Percentiles rank a stretch among this genome's conserved stretches.
Evolutionary conservation across 305 asterid species (phyloP).

Genomic region (Galium porrigens): DNA sequence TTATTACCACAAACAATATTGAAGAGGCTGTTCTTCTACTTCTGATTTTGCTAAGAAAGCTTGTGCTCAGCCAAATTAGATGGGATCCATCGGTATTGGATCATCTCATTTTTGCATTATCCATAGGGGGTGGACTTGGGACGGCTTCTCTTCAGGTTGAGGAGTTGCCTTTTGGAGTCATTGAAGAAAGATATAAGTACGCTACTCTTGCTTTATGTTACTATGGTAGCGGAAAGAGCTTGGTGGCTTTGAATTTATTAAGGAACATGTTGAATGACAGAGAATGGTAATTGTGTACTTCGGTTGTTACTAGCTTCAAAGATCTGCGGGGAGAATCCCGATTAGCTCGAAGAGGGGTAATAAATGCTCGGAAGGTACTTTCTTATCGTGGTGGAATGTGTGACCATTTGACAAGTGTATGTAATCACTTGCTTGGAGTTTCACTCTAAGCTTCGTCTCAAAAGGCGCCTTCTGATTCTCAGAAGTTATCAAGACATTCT

Average conservation of each 20-base stretch:
- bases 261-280: slow-evolving; percentile 47
- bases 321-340: slow-evolving; percentile 41
- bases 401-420: slow-evolving; percentile 29
- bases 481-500: slow-evolving; percentile 37
- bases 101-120: slow-evolving; percentile 66
- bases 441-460: slow-evolving; percentile 55
- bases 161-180: slow-evolving; percentile 55
- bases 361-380: slow-evolving; percentile 30
- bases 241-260: slow-evolving; percentile 48
- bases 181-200: slow-evolving; percentile 39
- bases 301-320: slow-evolving; percentile 65
- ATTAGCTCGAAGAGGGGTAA: slow-evolving; percentile 45
- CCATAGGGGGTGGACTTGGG: slow-evolving; percentile 41
- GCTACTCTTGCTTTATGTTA: slow-evolving; percentile 55
- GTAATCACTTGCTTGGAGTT: slow-evolving; percentile 46
- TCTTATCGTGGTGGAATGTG: slow-evolving; percentile 29
- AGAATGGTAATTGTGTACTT: slow-evolving; percentile 24
- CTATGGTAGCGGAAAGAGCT: slow-evolving; percentile 48
- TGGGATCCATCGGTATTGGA: slow-evolving; percentile 74
- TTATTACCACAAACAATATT: slow-evolving; percentile 52
- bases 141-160: slow-evolving; percentile 57
- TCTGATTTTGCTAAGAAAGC: slow-evolving; percentile 39
- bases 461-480: slow-evolving; percentile 35
- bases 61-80: slow-evolving; percentile 23
- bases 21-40: slow-evolving; percentile 87